phyloP scores from a whole-genome alignment of 768 basidiomycete genomes.

The Boletus pseudo-olivaceus region DNA sequence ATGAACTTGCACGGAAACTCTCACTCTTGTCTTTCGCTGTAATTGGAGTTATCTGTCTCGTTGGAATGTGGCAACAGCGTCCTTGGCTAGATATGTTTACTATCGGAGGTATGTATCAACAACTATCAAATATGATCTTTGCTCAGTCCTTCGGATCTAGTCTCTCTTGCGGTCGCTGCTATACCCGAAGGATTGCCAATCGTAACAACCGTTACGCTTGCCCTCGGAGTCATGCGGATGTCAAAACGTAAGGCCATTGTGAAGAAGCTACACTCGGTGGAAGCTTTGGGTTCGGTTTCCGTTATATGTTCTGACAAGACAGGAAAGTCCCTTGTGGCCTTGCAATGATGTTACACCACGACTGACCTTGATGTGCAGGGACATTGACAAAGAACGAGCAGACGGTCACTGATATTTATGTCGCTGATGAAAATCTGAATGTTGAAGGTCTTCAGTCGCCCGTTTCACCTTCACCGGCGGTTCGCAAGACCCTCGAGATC shows the following conservation, averaged over 20 bases:
- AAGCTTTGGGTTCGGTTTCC: conserved; percentile 90
- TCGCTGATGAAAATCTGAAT: conserved; percentile 75
- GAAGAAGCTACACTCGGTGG: conserved; percentile 94
- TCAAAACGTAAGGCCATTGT: conserved; percentile 93
- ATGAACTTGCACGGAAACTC: conserved; percentile 90
- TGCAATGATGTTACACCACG: background rate
- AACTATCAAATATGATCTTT: background rate
- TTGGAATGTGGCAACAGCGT: conserved; percentile 81
- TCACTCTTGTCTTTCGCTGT: conserved; percentile 90
- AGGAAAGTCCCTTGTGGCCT: conserved; percentile 41
- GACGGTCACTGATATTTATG: conserved; percentile 86
- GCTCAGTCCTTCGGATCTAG: conserved; percentile 39
- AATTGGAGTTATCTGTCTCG: conserved; percentile 89
- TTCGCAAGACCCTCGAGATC: conserved; percentile 73
- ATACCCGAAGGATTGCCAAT: conserved; percentile 97
- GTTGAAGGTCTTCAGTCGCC: conserved; percentile 50
- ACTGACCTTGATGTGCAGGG: conserved; percentile 38
- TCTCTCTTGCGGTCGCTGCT: conserved; percentile 96
- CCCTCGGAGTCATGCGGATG: conserved; percentile 92
- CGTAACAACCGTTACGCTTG: conserved; percentile 95
- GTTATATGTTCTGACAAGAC: conserved; percentile 99
- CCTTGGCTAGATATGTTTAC: conserved; percentile 99
- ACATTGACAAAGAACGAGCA: conserved; percentile 96
- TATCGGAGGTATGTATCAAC: conserved; percentile 73
- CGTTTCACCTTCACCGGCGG: conserved; percentile 55